Base-by-base conservation (phyloP, 169 alveolate genomes). In the Blepharisma undulans region DNA sequence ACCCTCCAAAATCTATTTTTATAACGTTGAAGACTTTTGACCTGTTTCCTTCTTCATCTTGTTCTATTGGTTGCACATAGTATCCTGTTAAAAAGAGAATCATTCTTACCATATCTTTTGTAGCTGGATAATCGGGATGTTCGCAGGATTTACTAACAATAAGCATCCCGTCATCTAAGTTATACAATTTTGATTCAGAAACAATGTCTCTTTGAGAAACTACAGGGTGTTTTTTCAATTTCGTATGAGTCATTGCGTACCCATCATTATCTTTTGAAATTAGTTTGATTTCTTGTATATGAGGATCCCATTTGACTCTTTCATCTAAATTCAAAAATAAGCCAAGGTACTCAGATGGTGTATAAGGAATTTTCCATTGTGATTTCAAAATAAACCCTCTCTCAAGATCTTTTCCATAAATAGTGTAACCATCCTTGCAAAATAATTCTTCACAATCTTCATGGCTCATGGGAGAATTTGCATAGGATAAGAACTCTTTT, bases 181-280 rank as follows among this genome's bases (percentile, higher is more conserved):
- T 1, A 22, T 14, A 74, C 12, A 29, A 74, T 29, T 74, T 74
- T 22, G 29, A 25, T 18, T 25, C 80, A 2, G 80, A 25, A 22
- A 74, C 80, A 74, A 29, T 29, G 80, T 74, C 80, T 74, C 80
- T 74, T 74, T 74, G 80, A 74, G 80, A 74, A 29, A 74, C 80
- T 25, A 74, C 33, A 4, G 33, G 29, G 48, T 25, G 29, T 29
- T 74, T 74, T 74, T 74, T 74, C 36, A 25, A 74, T 29, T 74
- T 74, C 10, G 80, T 25, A 29, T 74, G 33, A 74, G 33, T 74
- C 33, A 74, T 74, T 74, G 29, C 33, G 12, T 25, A 29, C 36
- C 33, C 80, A 74, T 22, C 36, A 22, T 25, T 25, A 74, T 22
- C 36, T 6, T 74, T 29, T 74, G 29, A 22, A 29, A 74, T 29